Evolutionary conservation across 2,329 filamentous ascomycete species (phyloP), one percentile per base, ranked within the genome.

Genomic region (Aspergillus pseudoviridinutans): DNA sequence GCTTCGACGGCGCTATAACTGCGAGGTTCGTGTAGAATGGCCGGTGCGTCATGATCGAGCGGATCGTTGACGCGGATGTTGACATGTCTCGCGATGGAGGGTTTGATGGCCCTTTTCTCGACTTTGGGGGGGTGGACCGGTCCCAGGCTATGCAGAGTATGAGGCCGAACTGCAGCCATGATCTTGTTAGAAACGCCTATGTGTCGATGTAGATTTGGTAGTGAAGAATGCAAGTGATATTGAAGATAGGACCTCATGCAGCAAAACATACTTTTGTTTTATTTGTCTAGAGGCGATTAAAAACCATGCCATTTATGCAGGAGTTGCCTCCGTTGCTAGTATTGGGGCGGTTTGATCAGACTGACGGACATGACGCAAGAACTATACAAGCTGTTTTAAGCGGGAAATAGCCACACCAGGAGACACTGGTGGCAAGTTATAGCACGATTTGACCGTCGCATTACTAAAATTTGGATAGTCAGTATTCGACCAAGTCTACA

Each of bases 21-120:
- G n/a, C 61, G 65, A 2, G 71, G 71, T 32, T 72, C 62, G 59
- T 74, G 73, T 8, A 74, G 61, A 54, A 74, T 67, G 17, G 64
- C 66, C 17, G 63, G 64, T 1, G 61, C 64, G 29, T 61, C 55
- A 41, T 68, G 64, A 54, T 67, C 58, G 9, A 65, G 60, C 7
- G 64, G 63, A 53, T 67, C 64, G 4, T 60, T 55, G 44, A 66
- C 64, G 42, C 46, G 24, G 51, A 67, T 68, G 42, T 27, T 24
- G 44, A 64, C 53, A 1, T 55, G 46, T 24, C 57, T 56, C 17
- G 62, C 62, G 22, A 60, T 47, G 3, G 60, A 58, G 4, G 60
- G 58, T 51, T 64, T 63, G 47, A 61, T 46, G 25, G 56, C 58
- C 5, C 49, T 28, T 9, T 57, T 58, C n/a, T 56, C 58, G 14